These are phyloP conservation scores for Gleditsia sinensis DNA, from an alignment of 306 rosid species.

Conservation along the genomic window DNA sequence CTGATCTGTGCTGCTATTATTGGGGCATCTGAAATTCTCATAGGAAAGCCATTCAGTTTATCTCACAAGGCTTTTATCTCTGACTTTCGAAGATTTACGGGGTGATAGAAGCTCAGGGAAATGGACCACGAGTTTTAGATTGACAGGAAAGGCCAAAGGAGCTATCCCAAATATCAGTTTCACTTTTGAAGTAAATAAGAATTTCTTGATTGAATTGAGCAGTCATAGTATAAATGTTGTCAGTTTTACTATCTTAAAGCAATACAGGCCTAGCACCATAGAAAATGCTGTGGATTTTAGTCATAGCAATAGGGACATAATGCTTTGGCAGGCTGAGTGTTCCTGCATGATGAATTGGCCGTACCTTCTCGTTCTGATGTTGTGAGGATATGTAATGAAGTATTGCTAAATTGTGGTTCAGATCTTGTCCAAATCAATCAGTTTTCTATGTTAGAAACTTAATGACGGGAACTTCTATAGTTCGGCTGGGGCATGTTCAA, in stretches of 20 bases:
- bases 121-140: constrained; percentile 76
- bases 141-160: constrained; percentile 73
- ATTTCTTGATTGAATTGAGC: constrained; percentile 43
- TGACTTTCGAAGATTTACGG: constrained; percentile 64
- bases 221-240: constrained; percentile 40
- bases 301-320: constrained; percentile 28
- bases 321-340: constrained; percentile 33
- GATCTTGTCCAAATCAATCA: constrained; percentile 65
- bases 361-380: constrained; percentile 48
- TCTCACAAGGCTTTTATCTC: constrained; percentile 72
- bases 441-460: constrained; percentile 57
- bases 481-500: constrained; percentile 32
- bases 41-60: constrained; percentile 68
- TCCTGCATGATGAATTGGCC: constrained; percentile 33
- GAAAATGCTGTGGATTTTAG: constrained; percentile 29
- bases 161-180: constrained; percentile 74
- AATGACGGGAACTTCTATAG: constrained; percentile 48
- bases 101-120: too few relatives aligned
- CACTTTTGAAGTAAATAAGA: constrained; percentile 58
- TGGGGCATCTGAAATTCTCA: constrained; percentile 51
- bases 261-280: constrained; percentile 37
- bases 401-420: constrained; percentile 47
- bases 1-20: constrained; percentile 57
- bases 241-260: constrained; percentile 36
- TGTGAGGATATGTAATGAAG: constrained; percentile 46